phyloP scores from a whole-genome alignment of 441 rosid genomes.

The Kokia cookei region DNA sequence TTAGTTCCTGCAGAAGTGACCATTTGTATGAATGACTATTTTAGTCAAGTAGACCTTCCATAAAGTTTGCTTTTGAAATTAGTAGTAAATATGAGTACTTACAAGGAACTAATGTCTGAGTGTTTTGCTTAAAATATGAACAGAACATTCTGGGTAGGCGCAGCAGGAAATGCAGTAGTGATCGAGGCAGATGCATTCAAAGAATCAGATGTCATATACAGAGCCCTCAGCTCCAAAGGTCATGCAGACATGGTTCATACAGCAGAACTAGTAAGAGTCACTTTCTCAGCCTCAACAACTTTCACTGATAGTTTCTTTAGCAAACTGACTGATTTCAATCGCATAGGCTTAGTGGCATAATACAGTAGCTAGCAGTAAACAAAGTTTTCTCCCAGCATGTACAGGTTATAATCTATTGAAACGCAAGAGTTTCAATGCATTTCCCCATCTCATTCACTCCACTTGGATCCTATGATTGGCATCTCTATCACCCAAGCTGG shows the following conservation, averaged over 20 bases:
- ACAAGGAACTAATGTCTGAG: background rate
- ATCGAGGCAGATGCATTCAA: slow-evolving; percentile 98
- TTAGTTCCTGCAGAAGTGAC: background rate
- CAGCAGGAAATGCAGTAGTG: slow-evolving; percentile 78
- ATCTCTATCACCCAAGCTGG: background rate
- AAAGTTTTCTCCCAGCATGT: background rate
- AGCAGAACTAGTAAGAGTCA: slow-evolving; percentile 74
- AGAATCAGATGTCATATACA: slow-evolving; percentile 89
- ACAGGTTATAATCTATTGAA: background rate
- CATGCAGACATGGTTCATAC: slow-evolving; percentile 90
- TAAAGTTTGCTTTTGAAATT: background rate
- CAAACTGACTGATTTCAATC: background rate
- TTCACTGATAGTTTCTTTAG: background rate
- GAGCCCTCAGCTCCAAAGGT: slow-evolving; percentile 88
- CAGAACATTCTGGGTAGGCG: slow-evolving; percentile 86
- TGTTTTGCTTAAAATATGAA: slow-evolving; percentile 8
- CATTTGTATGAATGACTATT: background rate
- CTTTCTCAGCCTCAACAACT: background rate
- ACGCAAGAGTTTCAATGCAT: background rate
- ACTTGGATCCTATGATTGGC: background rate
- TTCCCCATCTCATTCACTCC: background rate
- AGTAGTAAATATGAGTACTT: background rate
- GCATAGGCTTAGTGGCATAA: background rate
- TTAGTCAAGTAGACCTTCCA: background rate
- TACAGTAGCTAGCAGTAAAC: background rate